Base-by-base conservation (phyloP, 2,329 filamentous ascomycete genomes). In the Rhexocercosporidium sp. region DNA sequence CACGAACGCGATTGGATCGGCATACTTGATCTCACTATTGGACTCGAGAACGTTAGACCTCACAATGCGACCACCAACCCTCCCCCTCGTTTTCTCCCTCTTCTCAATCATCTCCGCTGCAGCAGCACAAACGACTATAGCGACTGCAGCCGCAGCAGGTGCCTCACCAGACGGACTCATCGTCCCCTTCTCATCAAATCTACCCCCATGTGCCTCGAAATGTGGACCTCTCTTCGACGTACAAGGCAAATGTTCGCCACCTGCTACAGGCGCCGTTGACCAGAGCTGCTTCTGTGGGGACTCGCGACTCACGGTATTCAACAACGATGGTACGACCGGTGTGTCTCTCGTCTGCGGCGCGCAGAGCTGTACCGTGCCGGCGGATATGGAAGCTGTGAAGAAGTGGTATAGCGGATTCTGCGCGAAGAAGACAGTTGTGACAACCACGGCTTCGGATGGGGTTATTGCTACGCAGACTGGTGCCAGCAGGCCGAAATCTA, bases 261-360 rank as follows among this genome's bases (percentile, higher is more conserved):
- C 85, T 3, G 83, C 80, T 27, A 82, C 79, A 3, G 78, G 84
- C 5, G 75, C 78, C 22, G 85, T 82, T 51, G 92, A 91, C 77
- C 82, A 87, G 61, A 82, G 83, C 41, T 96, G 93, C 80, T 94
- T 96, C 81, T 97, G 93, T 81, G 81, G 84, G 73, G 88, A 90
- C 59, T 70, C 82, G 14, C 81, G 84, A 25, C 83, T 96, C 2
- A 80, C 83, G 3, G 78, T 83, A 9, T 88, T 93, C 65, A 49
- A 68, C 12, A 85, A 86, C 37, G 80, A 81, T 12, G 85, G 83
- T 39, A 82, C 85, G 3, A 79, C 82, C 4, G 86, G 86, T 12
- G 84, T 92, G n/a, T 80, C 82, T 11, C 84, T 84, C 4, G 84
- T 92, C 16, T 94, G 92, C 79, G 85, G 88, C 67, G 74, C 79